Base-by-base conservation (phyloP, 208 protist genomes). In the Trypanosoma theileri region DNA sequence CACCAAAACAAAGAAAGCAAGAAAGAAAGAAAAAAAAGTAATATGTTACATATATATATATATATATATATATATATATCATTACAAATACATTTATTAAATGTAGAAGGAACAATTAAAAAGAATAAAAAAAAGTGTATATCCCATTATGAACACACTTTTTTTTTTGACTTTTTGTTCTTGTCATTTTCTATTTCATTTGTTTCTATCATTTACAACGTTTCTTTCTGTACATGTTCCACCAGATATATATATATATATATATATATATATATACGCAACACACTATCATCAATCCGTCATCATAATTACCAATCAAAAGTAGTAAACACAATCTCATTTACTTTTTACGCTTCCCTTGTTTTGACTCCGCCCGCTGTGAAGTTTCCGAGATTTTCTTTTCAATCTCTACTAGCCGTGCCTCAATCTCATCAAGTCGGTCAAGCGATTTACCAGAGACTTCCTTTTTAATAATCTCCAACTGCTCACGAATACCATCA, bases 401-500 rank as follows among this genome's bases (percentile, higher is more conserved):
- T 60, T 96, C 92, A 52, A 96, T 77, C 9, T 71, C 82, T 6
- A 65, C 58, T 16, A 96, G 76, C 59, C 87, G 88, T 46, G 77
- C 66, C 67, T 96, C 92, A 31, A 94, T 81, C n/a, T 74, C 66
- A 70, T 88, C 88, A 0, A 96, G 76, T 4, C 83, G 78, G 26
- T 80, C 80, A 21, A 73, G 41, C 55, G 89, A 82, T 19, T 82
- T 75, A 12, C 71, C 67, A n/a, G 70, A 48, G 4, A 94, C 92
- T 8, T 85, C 73, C 35, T 84, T 73, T 22, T 85, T 83, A 61
- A 96, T 96, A 0, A 55, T 48, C 46, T 81, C 73, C 3, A 96
- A 80, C 81, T 96, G 92, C 72, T 91, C 86, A n/a, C 75, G 60
- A 31, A 96, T 73, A 11, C 89, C 88, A 22, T 82, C 82, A 22